Evolutionary conservation across 1,284 basidiomycete species (phyloP), one percentile per base, ranked within the genome.

Genomic region (Boletus sp.): DNA sequence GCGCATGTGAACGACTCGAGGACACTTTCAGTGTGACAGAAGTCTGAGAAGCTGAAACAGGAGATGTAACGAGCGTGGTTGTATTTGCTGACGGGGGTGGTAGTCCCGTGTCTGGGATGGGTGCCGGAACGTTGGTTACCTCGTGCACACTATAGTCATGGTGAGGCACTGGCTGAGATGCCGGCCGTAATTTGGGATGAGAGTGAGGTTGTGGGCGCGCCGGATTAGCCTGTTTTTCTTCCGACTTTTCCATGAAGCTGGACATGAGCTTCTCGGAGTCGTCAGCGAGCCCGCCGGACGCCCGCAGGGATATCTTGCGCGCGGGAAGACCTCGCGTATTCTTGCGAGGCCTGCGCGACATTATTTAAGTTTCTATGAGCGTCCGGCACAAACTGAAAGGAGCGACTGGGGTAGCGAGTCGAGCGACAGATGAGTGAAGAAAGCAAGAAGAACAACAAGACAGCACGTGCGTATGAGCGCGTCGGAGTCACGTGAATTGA

Each of bases 121-220:
- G 80, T 54, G 73, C 72, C n/a, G 81, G 80, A 38, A 82, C 68
- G 22, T 72, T 65, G 27, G 74, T 72, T 29, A 72, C 63, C 48
- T 72, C 66, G 37, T 70, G 64, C 26, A 22, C 52, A 19, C 54
- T 58, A 25, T 66, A 67, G 42, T 66, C 61, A 20, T 50, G 48
- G 33, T 63, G 49, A 14, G 54, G 41, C 17, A 34, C 35, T 19
- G 49, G 37, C 20, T 48, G 49, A 32, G 59, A 49, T 5, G 36
- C 40, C 6, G 46, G 46, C 8, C 50, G 30, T 51, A 49, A 41
- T 26, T 51, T 56, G 12, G 44, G 45, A 2, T n/a, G 50, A 23
- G 51, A 44, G 17, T 49, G 44, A 25, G 35, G 16, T 9, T 41
- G 22, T 16, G 46, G 6, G 25, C 2, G 57, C 5, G 23, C 20